These are phyloP conservation scores for Hemisphaericaspora nanyangensis DNA, from an alignment of 805 yeast species.

Conservation along the genomic window DNA sequence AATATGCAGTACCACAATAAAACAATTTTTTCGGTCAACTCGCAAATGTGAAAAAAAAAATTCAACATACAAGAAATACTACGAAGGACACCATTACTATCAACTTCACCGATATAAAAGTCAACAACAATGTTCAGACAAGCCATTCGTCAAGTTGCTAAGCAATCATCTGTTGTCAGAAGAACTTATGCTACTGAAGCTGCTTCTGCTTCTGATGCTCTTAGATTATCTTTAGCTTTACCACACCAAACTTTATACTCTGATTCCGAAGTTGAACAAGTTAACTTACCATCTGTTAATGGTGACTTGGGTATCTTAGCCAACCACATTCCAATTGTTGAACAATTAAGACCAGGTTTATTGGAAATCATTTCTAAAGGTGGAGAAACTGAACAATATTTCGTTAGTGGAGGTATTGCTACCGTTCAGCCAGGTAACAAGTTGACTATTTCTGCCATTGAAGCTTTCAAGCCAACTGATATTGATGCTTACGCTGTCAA, in stretches of 20 bases:
- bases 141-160: conserved; percentile 56
- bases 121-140: conserved; percentile 54
- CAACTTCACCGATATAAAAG: background rate
- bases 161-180: conserved; percentile 54
- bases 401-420: conserved; percentile 95
- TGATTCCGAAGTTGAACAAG: conserved; percentile 61
- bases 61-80: background rate
- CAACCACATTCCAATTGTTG: conserved; percentile 95
- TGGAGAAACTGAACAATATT: conserved; percentile 71
- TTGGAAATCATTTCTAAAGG: conserved; percentile 84
- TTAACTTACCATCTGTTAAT: conserved; percentile 90
- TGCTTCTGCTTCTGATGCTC: conserved; percentile 50
- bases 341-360: conserved; percentile 94
- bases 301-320: conserved; percentile 98
- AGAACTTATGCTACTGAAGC: conserved; percentile 91
- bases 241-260: conserved; percentile 76
- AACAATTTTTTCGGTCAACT: conserved; percentile 6
- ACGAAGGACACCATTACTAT: background rate
- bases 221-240: conserved; percentile 84
- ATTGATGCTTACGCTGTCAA: conserved; percentile 79
- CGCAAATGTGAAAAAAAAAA: conserved; percentile 2
- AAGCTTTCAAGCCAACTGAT: conserved; percentile 88
- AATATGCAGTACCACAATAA: no score
- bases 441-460: conserved; percentile 87
- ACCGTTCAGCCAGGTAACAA: conserved; percentile 93